Evolutionary conservation across 2,329 filamentous ascomycete species (phyloP).

Genomic region (Nigrograna mackinnonii): DNA sequence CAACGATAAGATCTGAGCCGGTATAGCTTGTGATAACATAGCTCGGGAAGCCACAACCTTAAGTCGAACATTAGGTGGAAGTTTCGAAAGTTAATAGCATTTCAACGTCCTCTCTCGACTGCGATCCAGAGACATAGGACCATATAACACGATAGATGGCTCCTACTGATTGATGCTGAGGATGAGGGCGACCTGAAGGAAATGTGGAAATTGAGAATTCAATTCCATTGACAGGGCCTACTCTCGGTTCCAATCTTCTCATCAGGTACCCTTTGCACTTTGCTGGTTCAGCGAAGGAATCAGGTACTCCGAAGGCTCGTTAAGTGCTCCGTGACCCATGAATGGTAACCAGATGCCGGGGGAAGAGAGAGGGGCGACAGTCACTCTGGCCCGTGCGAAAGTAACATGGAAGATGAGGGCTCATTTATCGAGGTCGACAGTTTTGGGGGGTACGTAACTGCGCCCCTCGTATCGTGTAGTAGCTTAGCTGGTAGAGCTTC

Average conservation of each 20-base stretch:
- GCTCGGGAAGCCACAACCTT: slow-evolving; percentile 9
- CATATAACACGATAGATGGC: too few relatives aligned
- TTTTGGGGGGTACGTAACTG: too few relatives aligned
- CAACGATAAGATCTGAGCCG: slow-evolving; percentile 15
- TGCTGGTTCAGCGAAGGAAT: slow-evolving; percentile 10
- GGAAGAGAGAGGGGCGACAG: too few relatives aligned
- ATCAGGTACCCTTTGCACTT: not conserved
- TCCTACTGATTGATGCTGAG: too few relatives aligned
- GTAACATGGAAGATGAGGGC: not conserved
- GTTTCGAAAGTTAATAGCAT: slow-evolving; percentile 2
- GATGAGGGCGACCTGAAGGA: not conserved
- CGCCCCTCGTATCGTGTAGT: too few relatives aligned
- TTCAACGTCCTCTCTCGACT: not conserved
- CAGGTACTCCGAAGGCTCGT: slow-evolving; percentile 4
- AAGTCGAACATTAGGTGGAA: slow-evolving; percentile 7
- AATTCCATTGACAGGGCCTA: not conserved
- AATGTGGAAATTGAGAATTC: not conserved
- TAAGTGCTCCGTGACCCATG: slow-evolving; percentile 10
- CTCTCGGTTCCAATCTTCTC: not conserved
- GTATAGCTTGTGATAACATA: slow-evolving; percentile 11
- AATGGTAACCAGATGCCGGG: not conserved
- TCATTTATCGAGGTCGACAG: too few relatives aligned
- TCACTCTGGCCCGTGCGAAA: slow-evolving; percentile 6
- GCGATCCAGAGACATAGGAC: not conserved
- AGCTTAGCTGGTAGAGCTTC: too few relatives aligned